Base-by-base conservation (phyloP, 768 basidiomycete species). In the Ephemerocybe angulata region DNA sequence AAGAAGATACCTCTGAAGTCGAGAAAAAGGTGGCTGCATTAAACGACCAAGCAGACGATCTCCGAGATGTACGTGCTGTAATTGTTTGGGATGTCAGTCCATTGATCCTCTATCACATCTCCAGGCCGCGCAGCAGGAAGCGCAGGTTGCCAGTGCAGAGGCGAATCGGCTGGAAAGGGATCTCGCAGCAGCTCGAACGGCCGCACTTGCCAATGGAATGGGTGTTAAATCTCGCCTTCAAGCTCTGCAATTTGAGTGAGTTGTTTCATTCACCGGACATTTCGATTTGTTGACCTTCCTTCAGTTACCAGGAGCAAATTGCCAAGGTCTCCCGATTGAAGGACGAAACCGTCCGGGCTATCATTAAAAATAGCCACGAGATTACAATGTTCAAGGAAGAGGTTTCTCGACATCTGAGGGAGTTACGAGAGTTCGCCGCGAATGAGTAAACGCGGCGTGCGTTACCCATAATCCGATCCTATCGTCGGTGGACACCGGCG, bases 321-420 rank as follows among this genome's bases (percentile, higher is more conserved):
- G 88, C 88, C 57, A 88, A 87, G 63, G 82, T 88, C 21, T 78
- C 80, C 44, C 80, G 88, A 47, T 65, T 92, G 27, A 86, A 83
- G 60, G 89, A 93, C 52, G 89, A 90, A 61, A 90, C 88, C 0
- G 80, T 89, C 42, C 83, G 88, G 0, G 86, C 86, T 17, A 89
- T 93, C 56, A 81, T 88, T 55, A 92, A 90, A 76, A 90, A 86
- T 67, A 87, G 87, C 62, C 88, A 87, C 58, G 90, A 92, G 58
- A 88, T 91, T 31, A 87, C 84, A 15, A 78, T 83, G 63, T 91
- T 92, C 75, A 90, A 90, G 69, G 82, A 86, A 52, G 86, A 87
- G 55, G 83, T 90, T 12, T 87, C 88, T 40, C 79, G 80, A 52
- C 83, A 85, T 62, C 76, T 93, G 27, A 77, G 80, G 60, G 80